These are phyloP conservation scores for Parasitella parasitica DNA, from an alignment of 371 early-diverging fungal genomes.

Conservation along the genomic window DNA sequence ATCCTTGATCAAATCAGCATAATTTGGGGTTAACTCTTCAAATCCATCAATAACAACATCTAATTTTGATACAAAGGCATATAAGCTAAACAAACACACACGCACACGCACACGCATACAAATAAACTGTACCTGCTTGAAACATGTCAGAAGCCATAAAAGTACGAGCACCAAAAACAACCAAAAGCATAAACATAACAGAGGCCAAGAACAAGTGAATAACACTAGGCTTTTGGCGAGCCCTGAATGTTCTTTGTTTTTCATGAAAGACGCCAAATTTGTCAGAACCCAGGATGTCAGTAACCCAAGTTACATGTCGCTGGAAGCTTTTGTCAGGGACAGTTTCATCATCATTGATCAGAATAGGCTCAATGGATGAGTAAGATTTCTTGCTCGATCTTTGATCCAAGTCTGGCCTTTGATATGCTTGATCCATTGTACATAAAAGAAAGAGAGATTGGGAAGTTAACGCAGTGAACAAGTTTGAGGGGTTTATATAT, in stretches of 20 bases:
- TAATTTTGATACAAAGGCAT: no score
- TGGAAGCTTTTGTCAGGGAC: not conserved
- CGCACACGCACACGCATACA: not conserved
- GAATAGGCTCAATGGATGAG: not conserved
- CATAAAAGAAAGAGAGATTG: not conserved
- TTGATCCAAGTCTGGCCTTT: conserved; percentile 2
- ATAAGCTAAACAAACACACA: no score
- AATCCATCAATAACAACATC: not conserved
- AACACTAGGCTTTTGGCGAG: conserved; percentile 1
- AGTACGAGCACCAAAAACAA: conserved; percentile 7
- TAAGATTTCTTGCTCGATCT: not conserved
- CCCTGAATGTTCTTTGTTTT: conserved; percentile 3
- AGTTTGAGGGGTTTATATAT: not conserved
- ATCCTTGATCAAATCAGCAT: conserved; percentile 21
- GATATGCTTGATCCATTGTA: not conserved
- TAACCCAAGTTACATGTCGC: not conserved
- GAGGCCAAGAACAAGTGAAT: conserved; percentile 3
- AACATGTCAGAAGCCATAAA: conserved; percentile 7
- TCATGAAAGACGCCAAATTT: conserved; percentile 1
- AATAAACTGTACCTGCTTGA: conserved; percentile 1
- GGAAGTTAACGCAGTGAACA: not conserved
- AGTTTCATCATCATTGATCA: not conserved
- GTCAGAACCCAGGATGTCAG: not conserved
- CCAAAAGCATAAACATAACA: not conserved
- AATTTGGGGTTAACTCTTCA: not conserved